A percentile compares a stretch with the other conserved stretches of the same genome.
Conservation (phyloP, 164 flowering plant genomes). For the Amborella trichopoda region DNA sequence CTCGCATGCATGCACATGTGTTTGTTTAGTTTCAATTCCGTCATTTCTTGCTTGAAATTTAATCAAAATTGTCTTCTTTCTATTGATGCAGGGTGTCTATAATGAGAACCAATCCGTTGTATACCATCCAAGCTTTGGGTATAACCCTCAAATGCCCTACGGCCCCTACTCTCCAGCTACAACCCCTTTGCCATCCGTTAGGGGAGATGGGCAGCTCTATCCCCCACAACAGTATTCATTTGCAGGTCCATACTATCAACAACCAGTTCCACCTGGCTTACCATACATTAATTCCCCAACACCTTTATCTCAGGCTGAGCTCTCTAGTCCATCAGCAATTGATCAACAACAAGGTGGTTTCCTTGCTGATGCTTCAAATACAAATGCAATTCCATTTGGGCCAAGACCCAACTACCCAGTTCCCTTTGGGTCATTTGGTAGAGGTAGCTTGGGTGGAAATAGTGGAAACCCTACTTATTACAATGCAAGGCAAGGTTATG, state of each 20-base stretch:
- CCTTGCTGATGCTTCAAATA: constrained; percentile 2
- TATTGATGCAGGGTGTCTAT: constrained; percentile 55
- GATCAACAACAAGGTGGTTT: constrained; percentile 46
- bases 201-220: constrained; percentile 40
- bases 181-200: constrained; percentile 58
- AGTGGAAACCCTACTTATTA: constrained; percentile 35
- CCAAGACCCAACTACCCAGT: constrained; percentile 50
- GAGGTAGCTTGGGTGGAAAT: constrained; percentile 40
- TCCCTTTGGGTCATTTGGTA: constrained; percentile 38
- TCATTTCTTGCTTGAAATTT: not conserved
- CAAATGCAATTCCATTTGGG: constrained; percentile 35
- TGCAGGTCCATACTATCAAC: constrained; percentile 70
- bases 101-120: constrained; percentile 73
- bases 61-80: constrained; percentile 4
- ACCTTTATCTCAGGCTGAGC: constrained; percentile 59
- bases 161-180: constrained; percentile 91
- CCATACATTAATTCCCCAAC: constrained; percentile 50
- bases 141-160: constrained; percentile 61
- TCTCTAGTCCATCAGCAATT: constrained; percentile 25
- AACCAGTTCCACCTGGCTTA: constrained; percentile 45
- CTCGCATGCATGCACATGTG: no score
- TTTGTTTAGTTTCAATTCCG: no score
- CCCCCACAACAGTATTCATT: constrained; percentile 44
- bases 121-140: constrained; percentile 77
- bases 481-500: constrained; percentile 48